Conservation (phyloP, 2,329 filamentous ascomycete genomes). For the Phialophora verrucosa region DNA sequence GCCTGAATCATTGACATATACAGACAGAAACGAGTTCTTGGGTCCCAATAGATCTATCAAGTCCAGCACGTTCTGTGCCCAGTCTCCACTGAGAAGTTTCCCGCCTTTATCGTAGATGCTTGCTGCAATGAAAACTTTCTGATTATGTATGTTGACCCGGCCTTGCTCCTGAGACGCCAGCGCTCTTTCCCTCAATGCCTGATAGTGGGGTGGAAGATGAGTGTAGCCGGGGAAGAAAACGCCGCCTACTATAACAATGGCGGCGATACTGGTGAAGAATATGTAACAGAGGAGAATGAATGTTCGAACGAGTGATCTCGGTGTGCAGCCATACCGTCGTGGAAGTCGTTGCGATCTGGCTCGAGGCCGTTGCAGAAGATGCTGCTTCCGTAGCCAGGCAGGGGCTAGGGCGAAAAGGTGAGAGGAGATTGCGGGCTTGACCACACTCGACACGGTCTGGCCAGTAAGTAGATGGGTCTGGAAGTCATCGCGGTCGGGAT, state of each 20-base stretch:
- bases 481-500: conserved; percentile 25
- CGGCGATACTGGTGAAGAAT: conserved; percentile 36
- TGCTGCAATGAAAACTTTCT: conserved; percentile 75
- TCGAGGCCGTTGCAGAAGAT: conserved; percentile 20
- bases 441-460: conserved; percentile 7
- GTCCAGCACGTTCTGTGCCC: conserved; percentile 66
- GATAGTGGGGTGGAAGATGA: conserved; percentile 59
- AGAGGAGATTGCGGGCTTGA: conserved; percentile 19
- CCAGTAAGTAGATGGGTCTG: conserved; percentile 28
- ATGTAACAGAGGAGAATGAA: conserved; percentile 32
- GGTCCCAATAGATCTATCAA: conserved; percentile 70
- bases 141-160: conserved; percentile 60
- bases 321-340: conserved; percentile 24
- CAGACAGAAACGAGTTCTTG: conserved; percentile 71
- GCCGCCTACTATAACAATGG: conserved; percentile 52
- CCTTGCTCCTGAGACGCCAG: conserved; percentile 45
- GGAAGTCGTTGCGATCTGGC: conserved; percentile 18
- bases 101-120: conserved; percentile 71
- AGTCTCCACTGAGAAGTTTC: conserved; percentile 65
- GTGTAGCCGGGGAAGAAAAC: conserved; percentile 64
- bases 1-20: conserved; percentile 75
- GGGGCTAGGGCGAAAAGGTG: conserved; percentile 26
- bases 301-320: conserved; percentile 32
- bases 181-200: conserved; percentile 44
- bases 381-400: conserved; percentile 31